Conservation (phyloP, 2,329 filamentous ascomycete species). For the Monosporascus sp. region DNA sequence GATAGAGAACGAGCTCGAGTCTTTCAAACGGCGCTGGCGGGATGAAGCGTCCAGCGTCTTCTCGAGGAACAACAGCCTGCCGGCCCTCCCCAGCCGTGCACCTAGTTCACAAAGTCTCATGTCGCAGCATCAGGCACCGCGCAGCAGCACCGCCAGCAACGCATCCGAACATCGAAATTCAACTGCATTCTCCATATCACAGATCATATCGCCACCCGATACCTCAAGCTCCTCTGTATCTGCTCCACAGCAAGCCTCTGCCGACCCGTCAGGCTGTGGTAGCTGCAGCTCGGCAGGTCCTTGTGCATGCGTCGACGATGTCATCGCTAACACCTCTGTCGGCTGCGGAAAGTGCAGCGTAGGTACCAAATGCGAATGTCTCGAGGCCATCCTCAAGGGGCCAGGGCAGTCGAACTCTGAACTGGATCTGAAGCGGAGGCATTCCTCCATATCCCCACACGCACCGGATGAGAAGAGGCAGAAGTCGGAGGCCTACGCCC, state of each 20-base stretch:
- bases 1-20: conserved; percentile 21
- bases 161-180: conserved; percentile 23
- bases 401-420: conserved; percentile 20
- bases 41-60: conserved; percentile 16
- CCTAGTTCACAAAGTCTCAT: conserved; percentile 8
- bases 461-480: conserved; percentile 50
- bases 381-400: conserved; percentile 39
- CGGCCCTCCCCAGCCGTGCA: conserved; percentile 13
- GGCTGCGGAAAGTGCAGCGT: conserved; percentile 63
- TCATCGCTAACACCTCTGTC: conserved; percentile 44
- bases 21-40: conserved; percentile 18
- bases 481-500: conserved; percentile 41
- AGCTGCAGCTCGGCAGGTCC: conserved; percentile 46
- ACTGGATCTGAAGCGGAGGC: conserved; percentile 45
- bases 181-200: conserved; percentile 47
- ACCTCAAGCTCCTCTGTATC: conserved; percentile 16
- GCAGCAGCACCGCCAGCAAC: conserved; percentile 20
- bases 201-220: conserved; percentile 52
- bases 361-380: conserved; percentile 57
- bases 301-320: conserved; percentile 57
- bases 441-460: conserved; percentile 36
- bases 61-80: conserved; percentile 23
- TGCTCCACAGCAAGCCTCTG: conserved; percentile 26
- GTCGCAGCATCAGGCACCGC: conserved; percentile 22
- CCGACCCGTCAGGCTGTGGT: conserved; percentile 44